Percentiles rank a stretch among this genome's conserved stretches.
These are phyloP conservation scores for Aureobasidium zeae DNA, from an alignment of 2,329 filamentous ascomycete species.

Conservation along the genomic window DNA sequence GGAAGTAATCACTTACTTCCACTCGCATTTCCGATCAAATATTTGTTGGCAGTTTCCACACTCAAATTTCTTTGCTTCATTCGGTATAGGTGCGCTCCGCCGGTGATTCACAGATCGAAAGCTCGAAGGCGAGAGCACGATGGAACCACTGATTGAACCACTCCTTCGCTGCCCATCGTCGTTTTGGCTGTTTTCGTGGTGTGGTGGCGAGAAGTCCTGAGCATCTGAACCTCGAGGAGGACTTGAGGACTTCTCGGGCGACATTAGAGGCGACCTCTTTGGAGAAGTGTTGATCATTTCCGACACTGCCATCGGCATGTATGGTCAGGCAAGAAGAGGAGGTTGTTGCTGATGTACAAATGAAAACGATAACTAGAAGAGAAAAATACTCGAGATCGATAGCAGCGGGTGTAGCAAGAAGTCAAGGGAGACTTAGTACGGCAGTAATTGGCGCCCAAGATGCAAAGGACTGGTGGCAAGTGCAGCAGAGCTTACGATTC, in stretches of 20 bases:
- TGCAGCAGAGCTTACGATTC: neutral
- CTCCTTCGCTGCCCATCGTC: constrained; percentile 1
- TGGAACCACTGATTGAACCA: neutral
- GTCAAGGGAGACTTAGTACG: constrained; percentile 1
- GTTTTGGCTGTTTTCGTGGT: no score
- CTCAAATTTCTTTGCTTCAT: constrained; percentile 6
- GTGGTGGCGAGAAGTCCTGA: neutral
- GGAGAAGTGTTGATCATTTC: neutral
- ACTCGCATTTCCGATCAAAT: constrained; percentile 82
- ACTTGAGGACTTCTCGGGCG: constrained; percentile 9
- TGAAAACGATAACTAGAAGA: neutral
- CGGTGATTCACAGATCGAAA: constrained; percentile 5
- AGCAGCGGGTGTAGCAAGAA: neutral
- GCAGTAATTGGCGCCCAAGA: constrained; percentile 4
- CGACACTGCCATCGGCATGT: neutral
- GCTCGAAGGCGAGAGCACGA: neutral
- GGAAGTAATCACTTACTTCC: constrained; percentile 59
- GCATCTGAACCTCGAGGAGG: neutral
- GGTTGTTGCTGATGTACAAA: neutral
- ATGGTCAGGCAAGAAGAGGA: neutral
- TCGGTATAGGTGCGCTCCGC: constrained; percentile 4
- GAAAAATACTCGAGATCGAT: neutral
- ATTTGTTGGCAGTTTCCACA: constrained; percentile 21
- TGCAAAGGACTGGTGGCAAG: constrained; percentile 3
- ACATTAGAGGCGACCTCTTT: constrained; percentile 7